These are phyloP conservation scores for Sphenostylis stenocarpa DNA, from an alignment of 306 rosid species.

Conservation along the genomic window DNA sequence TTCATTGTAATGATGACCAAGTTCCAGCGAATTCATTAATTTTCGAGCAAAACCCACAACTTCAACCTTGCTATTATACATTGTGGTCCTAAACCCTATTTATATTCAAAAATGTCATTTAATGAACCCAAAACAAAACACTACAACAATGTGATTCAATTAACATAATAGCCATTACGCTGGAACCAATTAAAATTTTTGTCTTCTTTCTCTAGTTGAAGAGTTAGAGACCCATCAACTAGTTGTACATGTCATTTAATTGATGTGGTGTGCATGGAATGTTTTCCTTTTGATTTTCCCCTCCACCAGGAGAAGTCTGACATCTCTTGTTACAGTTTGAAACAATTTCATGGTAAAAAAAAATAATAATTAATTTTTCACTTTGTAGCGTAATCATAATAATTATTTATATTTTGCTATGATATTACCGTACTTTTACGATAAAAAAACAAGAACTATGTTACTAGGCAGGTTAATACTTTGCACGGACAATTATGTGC, in stretches of 20 bases:
- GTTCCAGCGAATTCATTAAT: neutral
- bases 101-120: conserved; percentile 2
- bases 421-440: no score
- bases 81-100: neutral
- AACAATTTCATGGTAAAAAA: neutral
- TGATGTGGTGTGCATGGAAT: neutral
- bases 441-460: no score
- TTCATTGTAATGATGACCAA: neutral
- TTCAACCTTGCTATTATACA: neutral
- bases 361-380: neutral
- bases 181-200: neutral
- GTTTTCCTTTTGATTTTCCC: neutral
- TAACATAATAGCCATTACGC: neutral
- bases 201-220: neutral
- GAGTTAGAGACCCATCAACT: neutral
- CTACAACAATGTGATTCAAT: neutral
- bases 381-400: neutral
- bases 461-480: no score
- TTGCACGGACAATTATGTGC: neutral
- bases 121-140: neutral
- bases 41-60: neutral
- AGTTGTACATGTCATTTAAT: neutral
- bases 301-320: neutral
- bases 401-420: no score
- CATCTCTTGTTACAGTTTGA: neutral